phyloP scores from a whole-genome alignment of 2,329 filamentous ascomycete species.

The Chlorencoelia australis region DNA sequence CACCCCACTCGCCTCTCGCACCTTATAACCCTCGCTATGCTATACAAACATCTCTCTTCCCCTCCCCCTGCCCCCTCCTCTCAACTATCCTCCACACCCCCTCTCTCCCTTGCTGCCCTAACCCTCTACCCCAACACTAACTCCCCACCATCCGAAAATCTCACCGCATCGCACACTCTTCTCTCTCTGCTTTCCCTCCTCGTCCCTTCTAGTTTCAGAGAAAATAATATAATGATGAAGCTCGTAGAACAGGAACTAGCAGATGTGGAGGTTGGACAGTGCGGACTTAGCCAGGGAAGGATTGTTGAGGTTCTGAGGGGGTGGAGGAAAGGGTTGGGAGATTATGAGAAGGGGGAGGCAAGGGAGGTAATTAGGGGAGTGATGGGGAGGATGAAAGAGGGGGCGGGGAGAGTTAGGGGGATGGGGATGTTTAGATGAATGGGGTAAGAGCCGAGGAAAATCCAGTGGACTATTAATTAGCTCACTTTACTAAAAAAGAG shows the following conservation, averaged over 20 bases:
- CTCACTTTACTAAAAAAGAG: too few relatives aligned
- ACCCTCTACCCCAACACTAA: constrained; percentile 1
- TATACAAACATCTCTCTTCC: not conserved
- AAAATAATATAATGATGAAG: not conserved
- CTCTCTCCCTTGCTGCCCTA: not conserved
- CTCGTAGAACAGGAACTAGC: not conserved
- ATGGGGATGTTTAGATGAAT: not conserved
- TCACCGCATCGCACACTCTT: not conserved
- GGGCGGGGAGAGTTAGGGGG: not conserved
- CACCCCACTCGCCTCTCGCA: too few relatives aligned
- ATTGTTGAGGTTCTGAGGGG: not conserved
- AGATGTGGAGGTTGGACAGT: not conserved
- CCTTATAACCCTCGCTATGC: too few relatives aligned
- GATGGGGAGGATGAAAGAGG: not conserved
- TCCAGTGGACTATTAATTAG: too few relatives aligned
- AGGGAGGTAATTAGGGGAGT: not conserved
- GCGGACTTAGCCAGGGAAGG: not conserved
- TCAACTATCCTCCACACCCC: constrained; percentile 4
- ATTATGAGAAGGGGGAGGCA: not conserved
- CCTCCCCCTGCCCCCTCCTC: not conserved
- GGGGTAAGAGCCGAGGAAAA: too few relatives aligned
- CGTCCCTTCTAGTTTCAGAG: not conserved
- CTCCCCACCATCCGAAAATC: constrained; percentile 1
- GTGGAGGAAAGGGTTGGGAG: not conserved
- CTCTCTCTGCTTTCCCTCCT: not conserved